Percentiles rank a stretch among this genome's conserved stretches.
Evolutionary conservation across 805 yeast genomes (phyloP).

Genomic region (Pichia phayaonensis): DNA sequence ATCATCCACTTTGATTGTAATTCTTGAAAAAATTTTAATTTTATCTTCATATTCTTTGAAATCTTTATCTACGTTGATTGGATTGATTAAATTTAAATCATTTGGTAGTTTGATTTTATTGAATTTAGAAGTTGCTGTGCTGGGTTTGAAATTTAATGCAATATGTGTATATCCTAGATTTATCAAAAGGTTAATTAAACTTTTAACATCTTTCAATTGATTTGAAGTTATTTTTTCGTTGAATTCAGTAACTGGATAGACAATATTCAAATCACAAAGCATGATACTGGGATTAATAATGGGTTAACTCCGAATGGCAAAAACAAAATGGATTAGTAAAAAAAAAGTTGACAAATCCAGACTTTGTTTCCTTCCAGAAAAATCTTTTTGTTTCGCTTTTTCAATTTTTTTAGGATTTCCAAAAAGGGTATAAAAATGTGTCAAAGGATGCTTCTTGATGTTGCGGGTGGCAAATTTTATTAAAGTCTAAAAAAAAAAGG

Average conservation of each 20-base stretch:
- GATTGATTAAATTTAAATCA: conserved; percentile 32
- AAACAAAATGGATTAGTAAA: too few species aligned
- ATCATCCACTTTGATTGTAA: conserved; percentile 72
- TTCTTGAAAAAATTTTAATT: conserved; percentile 51
- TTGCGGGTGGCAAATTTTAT: background rate
- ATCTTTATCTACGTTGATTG: conserved; percentile 30
- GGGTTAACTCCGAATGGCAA: too few species aligned
- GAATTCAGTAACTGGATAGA: conserved; percentile 59
- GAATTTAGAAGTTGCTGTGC: conserved; percentile 25
- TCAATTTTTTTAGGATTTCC: background rate
- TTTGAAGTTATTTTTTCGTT: conserved; percentile 31
- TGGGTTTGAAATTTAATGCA: conserved; percentile 54
- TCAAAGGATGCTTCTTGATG: background rate
- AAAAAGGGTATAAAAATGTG: background rate
- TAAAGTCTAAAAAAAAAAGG: background rate
- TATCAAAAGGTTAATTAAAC: conserved; percentile 45
- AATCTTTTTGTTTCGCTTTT: background rate
- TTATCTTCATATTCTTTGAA: conserved; percentile 32
- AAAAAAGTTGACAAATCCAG: too few species aligned
- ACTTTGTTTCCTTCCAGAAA: background rate
- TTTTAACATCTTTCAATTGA: conserved; percentile 39
- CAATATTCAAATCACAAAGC: conserved; percentile 63
- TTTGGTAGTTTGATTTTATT: conserved; percentile 47
- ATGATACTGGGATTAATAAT: conserved; percentile 21
- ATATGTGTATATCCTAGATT: conserved; percentile 66